A percentile compares a stretch with the other conserved stretches of the same genome.
phyloP scores from a whole-genome alignment of 129 eudicot genomes.

The Rutidosis leptorrhynchoides region DNA sequence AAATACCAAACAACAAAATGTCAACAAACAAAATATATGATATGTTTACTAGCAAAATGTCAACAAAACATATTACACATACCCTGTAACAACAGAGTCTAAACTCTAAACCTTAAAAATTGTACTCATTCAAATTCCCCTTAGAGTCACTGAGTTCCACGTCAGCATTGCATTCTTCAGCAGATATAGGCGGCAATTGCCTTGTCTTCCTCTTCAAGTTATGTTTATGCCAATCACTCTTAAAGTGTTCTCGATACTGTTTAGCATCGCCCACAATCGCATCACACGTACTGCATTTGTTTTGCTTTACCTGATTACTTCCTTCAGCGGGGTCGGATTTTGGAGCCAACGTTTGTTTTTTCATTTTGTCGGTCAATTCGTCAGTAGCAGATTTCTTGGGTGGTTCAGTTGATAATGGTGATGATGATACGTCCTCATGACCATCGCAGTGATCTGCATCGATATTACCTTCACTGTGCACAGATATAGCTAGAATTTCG shows the following conservation, averaged over 20 bases:
- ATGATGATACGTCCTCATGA: constrained; percentile 48
- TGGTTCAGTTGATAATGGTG: constrained; percentile 34
- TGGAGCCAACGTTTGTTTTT: constrained; percentile 45
- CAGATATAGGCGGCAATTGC: constrained; percentile 77
- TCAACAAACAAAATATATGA: no score
- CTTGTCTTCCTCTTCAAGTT: constrained; percentile 79
- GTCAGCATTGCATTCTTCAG: constrained; percentile 78
- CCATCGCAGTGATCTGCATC: constrained; percentile 69
- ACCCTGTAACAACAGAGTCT: not conserved
- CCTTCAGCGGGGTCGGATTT: constrained; percentile 22
- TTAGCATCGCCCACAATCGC: constrained; percentile 79
- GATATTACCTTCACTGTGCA: constrained; percentile 71
- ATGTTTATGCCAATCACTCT: constrained; percentile 97
- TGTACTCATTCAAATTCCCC: constrained; percentile 67
- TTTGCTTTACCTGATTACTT: constrained; percentile 61
- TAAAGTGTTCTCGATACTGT: constrained; percentile 88
- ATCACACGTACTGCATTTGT: constrained; percentile 79
- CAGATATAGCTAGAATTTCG: constrained; percentile 84
- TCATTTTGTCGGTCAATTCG: constrained; percentile 49
- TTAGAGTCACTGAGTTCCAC: constrained; percentile 52
- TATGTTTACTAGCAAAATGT: no score
- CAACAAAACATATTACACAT: not conserved
- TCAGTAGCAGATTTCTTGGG: constrained; percentile 33
- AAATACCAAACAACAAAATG: no score
- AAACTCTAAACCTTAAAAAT: constrained; percentile 45